Conservation (phyloP, 441 rosid species). For the Melianthus villosus region DNA sequence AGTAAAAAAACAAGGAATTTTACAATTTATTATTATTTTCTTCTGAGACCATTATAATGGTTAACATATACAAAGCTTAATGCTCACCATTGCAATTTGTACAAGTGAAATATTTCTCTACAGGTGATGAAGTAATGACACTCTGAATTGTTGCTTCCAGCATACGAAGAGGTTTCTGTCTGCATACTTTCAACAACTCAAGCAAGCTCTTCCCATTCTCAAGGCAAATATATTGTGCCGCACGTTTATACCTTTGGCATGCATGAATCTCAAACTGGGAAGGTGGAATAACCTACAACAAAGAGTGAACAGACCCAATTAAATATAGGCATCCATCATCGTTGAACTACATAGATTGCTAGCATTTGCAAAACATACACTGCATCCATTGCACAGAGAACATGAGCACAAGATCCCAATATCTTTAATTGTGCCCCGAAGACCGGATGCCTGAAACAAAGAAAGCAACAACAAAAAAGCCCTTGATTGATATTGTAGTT, state of each 20-base stretch:
- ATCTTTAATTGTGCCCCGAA: constrained; percentile 68
- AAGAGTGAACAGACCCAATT: constrained; percentile 12
- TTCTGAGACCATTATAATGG: constrained; percentile 4
- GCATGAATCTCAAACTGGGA: constrained; percentile 99
- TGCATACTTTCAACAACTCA: constrained; percentile 72
- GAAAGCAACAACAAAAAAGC: no score
- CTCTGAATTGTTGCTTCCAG: constrained; percentile 57
- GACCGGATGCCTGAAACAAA: constrained; percentile 68
- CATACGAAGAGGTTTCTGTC: constrained; percentile 51
- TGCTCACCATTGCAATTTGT: constrained; percentile 68
- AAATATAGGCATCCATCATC: constrained; percentile 8
- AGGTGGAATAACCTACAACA: constrained; percentile 70
- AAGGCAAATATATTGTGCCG: constrained; percentile 84
- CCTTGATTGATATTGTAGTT: no score
- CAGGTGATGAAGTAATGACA: constrained; percentile 47
- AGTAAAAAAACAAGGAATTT: constrained; percentile 7
- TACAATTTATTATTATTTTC: background rate
- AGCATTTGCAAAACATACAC: constrained; percentile 35
- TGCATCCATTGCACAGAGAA: constrained; percentile 59
- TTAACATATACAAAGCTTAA: constrained; percentile 4
- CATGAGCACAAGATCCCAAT: constrained; percentile 91
- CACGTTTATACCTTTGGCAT: constrained; percentile 75
- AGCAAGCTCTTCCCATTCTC: constrained; percentile 97
- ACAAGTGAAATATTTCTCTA: constrained; percentile 62
- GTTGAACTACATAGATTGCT: constrained; percentile 9